These are phyloP conservation scores for Tothia fuscella DNA, from an alignment of 2,329 filamentous ascomycete genomes.

Conservation along the genomic window DNA sequence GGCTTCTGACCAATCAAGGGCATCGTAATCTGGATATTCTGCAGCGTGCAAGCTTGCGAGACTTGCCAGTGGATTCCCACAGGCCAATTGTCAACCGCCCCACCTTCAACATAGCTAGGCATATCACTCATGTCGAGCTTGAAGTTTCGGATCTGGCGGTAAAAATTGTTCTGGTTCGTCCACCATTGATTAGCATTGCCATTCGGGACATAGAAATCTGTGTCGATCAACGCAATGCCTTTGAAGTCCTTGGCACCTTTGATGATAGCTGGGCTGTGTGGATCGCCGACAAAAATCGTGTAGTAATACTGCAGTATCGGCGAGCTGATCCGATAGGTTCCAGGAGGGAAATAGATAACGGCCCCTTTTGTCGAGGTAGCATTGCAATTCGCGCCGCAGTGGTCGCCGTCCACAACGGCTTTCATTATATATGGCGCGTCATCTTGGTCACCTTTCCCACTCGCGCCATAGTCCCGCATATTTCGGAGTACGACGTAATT, in stretches of 20 bases:
- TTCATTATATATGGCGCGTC: too few species aligned
- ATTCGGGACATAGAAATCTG: background rate
- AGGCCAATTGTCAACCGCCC: conserved; percentile 23
- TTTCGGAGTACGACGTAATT: too few species aligned
- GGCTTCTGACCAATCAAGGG: conserved; percentile 47
- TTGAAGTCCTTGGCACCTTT: background rate
- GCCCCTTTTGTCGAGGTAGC: background rate
- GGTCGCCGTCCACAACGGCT: conserved; percentile 19
- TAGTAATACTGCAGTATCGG: conserved; percentile 1
- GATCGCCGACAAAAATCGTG: background rate
- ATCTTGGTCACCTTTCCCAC: too few species aligned
- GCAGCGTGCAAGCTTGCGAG: conserved; percentile 67
- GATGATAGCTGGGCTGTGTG: background rate
- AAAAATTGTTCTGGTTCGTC: conserved; percentile 68
- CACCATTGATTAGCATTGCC: background rate
- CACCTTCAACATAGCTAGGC: conserved; percentile 14
- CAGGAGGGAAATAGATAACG: background rate
- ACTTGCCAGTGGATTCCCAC: conserved; percentile 73
- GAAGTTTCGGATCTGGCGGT: conserved; percentile 72
- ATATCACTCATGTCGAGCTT: conserved; percentile 62
- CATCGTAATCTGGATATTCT: conserved; percentile 77
- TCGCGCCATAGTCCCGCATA: too few species aligned
- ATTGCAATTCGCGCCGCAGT: conserved; percentile 16
- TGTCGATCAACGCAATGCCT: background rate
- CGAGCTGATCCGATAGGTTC: background rate